Conservation (phyloP, 2,329 filamentous ascomycete genomes). For the Ophiostoma montium region DNA sequence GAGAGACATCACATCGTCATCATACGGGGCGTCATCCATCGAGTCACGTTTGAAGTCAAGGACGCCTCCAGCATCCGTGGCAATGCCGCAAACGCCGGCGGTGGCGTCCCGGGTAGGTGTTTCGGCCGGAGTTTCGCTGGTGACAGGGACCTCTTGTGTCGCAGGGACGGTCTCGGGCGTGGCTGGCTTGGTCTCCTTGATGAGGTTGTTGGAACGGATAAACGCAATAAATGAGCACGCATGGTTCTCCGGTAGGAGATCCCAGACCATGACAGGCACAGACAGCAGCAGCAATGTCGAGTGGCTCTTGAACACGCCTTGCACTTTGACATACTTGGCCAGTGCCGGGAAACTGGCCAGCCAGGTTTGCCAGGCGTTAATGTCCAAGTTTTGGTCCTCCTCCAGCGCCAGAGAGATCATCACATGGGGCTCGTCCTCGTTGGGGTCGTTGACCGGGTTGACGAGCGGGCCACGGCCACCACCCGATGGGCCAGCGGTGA, state of each 20-base stretch:
- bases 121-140: neutral
- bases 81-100: neutral
- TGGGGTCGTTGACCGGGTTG: slow-evolving; percentile 26
- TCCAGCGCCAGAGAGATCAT: slow-evolving; percentile 47
- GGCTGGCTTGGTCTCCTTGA: slow-evolving; percentile 10
- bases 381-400: slow-evolving; percentile 39
- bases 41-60: neutral
- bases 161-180: neutral
- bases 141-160: neutral
- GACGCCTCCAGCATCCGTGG: neutral
- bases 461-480: slow-evolving; percentile 12
- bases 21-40: slow-evolving; percentile 3
- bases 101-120: neutral
- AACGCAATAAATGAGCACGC: slow-evolving; percentile 45
- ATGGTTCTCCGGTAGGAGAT: slow-evolving; percentile 41
- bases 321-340: slow-evolving; percentile 45
- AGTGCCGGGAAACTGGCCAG: slow-evolving; percentile 39
- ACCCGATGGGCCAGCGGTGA: slow-evolving; percentile 2
- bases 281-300: slow-evolving; percentile 44
- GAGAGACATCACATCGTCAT: slow-evolving; percentile 17
- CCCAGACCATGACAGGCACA: slow-evolving; percentile 45
- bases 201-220: slow-evolving; percentile 42
- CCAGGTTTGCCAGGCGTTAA: slow-evolving; percentile 47
- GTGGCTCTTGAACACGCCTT: slow-evolving; percentile 47
- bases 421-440: slow-evolving; percentile 42